phyloP scores from a whole-genome alignment of 768 basidiomycete species.

The Termitomyces sp. region DNA sequence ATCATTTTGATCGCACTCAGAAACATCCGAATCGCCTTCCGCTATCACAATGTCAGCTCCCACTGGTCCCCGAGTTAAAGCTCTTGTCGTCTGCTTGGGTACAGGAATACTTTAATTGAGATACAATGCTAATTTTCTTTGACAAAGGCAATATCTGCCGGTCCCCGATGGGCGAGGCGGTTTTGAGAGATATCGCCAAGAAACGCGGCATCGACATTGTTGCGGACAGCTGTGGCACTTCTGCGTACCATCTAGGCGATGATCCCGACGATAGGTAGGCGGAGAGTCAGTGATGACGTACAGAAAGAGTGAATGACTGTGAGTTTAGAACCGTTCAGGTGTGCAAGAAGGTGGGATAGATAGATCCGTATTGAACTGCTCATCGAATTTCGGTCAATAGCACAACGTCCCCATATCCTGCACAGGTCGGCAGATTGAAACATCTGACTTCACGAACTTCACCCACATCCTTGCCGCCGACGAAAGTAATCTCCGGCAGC shows the following conservation, averaged over 20 bases:
- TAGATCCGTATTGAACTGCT: not conserved
- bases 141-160: conserved; percentile 74
- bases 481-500: conserved; percentile 60
- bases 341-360: conserved; percentile 55
- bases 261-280: conserved; percentile 74
- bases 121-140: not conserved
- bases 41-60: conserved; percentile 8
- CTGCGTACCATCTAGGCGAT: conserved; percentile 78
- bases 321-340: conserved; percentile 48
- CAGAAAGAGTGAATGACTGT: not conserved
- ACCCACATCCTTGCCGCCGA: conserved; percentile 88
- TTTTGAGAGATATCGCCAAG: conserved; percentile 61
- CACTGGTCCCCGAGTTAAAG: conserved; percentile 31
- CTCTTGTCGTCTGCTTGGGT: conserved; percentile 63
- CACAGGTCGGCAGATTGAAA: conserved; percentile 57
- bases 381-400: conserved; percentile 27
- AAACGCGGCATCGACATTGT: conserved; percentile 59
- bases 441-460: conserved; percentile 66
- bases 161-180: conserved; percentile 91
- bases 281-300: not conserved
- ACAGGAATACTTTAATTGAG: conserved; percentile 1
- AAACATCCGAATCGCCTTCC: not conserved
- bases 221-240: conserved; percentile 85
- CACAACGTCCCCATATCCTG: conserved; percentile 68
- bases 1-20: not conserved